Evolutionary conservation across 1,139 yeast species (phyloP), one percentile per base, ranked within the genome.

Genomic region (Lodderomyces beijingensis): DNA sequence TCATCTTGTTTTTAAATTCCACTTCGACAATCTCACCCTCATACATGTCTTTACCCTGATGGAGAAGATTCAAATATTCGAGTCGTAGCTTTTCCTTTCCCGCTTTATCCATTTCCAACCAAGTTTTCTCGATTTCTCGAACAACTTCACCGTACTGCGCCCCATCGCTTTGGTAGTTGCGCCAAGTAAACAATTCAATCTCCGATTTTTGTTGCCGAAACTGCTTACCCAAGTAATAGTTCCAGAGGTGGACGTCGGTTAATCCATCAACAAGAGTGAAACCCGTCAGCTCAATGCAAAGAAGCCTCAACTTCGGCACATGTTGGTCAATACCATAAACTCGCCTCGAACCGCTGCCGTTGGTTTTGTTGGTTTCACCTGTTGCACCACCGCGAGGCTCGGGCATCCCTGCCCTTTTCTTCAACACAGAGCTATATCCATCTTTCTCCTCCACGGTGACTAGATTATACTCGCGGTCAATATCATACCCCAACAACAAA

Each of bases 11-110:
- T 25, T 30, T 30, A 6, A 4, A n/a, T 25, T 46, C 55, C 5
- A 49, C 40, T 8, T 48, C 40, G n/a, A 58, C 50, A 10, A 64
- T 42, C 37, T 56, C 35, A 2, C 72, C 72, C 26, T 43, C 43
- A 27, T 51, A 44, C 19, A 63, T 50, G 35, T 59, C 65, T 28
- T 50, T 46, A 0, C 71, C 72, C 23, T 39, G 42, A 20, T 44
- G 41, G 28, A 60, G 36, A n/a, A 63, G 41, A 8, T 47, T 42
- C 16, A 51, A 45, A 33, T 62, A 64, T 27, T 59, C 65, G 13
- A 41, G 47, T 5, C 55, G 35, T 25, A 52, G 50, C 5, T 30
- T 33, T 11, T 9, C 14, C 16, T 53, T 54, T 27, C 53, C 52
- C 9, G 46, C 51, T 21, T 40, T 36, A 8, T 46, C 39, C 52